Conservation (phyloP, 805 yeast species). For the Candida loeiensis region DNA sequence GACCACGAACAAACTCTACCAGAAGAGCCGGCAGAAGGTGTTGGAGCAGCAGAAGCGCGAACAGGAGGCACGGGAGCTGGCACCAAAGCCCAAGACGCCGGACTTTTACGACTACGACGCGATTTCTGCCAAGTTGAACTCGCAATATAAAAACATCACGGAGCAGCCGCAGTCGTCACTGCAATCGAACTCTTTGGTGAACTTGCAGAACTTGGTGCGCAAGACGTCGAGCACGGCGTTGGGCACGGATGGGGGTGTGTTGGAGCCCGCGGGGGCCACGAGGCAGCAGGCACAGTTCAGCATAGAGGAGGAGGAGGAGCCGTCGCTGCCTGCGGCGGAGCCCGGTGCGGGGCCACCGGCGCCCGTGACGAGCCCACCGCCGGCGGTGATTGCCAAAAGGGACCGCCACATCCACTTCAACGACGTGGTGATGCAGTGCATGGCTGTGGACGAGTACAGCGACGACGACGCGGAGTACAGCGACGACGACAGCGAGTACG, state of each 20-base stretch:
- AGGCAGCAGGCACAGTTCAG: background rate
- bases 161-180: slow-evolving; percentile 9
- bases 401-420: slow-evolving; percentile 86
- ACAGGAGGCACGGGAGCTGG: slow-evolving; percentile 9
- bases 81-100: slow-evolving; percentile 20
- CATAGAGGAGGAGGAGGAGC: slow-evolving; percentile 3
- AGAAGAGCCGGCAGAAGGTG: slow-evolving; percentile 28
- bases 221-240: slow-evolving; percentile 6
- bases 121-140: slow-evolving; percentile 40
- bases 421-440: slow-evolving; percentile 92
- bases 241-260: too few relatives aligned
- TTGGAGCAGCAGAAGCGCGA: slow-evolving; percentile 13
- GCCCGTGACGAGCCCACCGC: slow-evolving; percentile 3
- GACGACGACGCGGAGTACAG: slow-evolving; percentile 13
- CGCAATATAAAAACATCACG: slow-evolving; percentile 28
- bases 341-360: background rate
- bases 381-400: slow-evolving; percentile 13
- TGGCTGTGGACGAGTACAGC: slow-evolving; percentile 52
- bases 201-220: slow-evolving; percentile 13
- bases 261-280: too few relatives aligned
- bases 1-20: slow-evolving; percentile 35
- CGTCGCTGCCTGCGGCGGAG: background rate
- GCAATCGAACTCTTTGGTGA: slow-evolving; percentile 15
- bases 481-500: slow-evolving; percentile 27
- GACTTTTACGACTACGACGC: slow-evolving; percentile 43